Conservation (phyloP, 192 early-diverging fungal species). For the Chytriomyces confervae region DNA sequence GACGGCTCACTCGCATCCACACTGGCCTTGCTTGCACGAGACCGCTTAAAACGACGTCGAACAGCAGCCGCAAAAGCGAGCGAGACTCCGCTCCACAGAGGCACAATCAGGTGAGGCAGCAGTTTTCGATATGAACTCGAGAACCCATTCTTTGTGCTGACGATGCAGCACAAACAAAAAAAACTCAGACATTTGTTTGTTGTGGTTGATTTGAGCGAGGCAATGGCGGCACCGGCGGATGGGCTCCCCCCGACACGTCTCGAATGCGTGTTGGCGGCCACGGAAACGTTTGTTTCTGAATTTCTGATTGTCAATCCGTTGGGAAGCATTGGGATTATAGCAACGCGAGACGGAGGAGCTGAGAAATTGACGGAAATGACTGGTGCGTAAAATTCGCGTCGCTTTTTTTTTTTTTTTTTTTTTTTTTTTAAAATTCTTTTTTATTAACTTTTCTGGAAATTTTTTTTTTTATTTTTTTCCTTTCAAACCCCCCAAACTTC, state of each 20-base stretch:
- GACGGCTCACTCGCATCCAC: constrained; percentile 79
- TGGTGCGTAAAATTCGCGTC: constrained; percentile 46
- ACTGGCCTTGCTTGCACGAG: constrained; percentile 51
- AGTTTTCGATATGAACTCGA: background rate
- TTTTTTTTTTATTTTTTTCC: no score
- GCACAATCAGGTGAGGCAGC: constrained; percentile 43
- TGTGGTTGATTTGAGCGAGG: constrained; percentile 80
- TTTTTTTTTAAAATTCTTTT: no score
- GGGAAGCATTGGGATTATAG: constrained; percentile 81
- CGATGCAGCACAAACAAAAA: constrained; percentile 56
- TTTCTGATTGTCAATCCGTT: constrained; percentile 98
- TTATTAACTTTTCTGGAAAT: no score
- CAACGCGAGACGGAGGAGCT: constrained; percentile 84
- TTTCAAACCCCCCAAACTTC: no score
- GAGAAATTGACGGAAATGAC: constrained; percentile 86
- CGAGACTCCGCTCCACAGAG: constrained; percentile 46
- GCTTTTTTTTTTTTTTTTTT: no score
- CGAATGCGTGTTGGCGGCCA: constrained; percentile 70
- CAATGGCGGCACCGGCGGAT: constrained; percentile 67
- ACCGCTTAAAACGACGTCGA: constrained; percentile 3
- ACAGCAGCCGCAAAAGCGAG: background rate
- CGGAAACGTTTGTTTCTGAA: constrained; percentile 80
- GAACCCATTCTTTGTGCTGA: background rate
- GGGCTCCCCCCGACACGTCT: constrained; percentile 76
- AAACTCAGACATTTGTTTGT: constrained; percentile 79